Percentiles rank a stretch among this genome's conserved stretches.
These are phyloP conservation scores for Globisporangium acanthophoron DNA, from an alignment of 352 stramenopile species.

Conservation along the genomic window DNA sequence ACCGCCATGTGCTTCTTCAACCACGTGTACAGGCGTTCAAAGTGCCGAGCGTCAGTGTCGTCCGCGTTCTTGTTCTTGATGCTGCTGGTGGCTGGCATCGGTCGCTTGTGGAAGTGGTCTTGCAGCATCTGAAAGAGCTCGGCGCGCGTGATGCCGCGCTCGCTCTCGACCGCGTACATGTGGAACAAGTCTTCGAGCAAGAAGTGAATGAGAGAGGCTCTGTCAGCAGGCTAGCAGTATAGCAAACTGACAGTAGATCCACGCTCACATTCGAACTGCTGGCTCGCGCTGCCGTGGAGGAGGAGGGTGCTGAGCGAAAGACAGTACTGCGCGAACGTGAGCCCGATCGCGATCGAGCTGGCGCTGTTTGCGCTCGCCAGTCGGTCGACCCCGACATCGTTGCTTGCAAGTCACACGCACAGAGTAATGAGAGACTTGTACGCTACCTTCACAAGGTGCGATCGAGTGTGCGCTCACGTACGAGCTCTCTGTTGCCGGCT, in stretches of 20 bases:
- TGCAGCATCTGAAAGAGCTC: slow-evolving; percentile 53
- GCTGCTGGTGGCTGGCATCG: not conserved
- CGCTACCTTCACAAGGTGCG: not conserved
- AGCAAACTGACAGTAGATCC: not conserved
- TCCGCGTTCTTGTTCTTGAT: slow-evolving; percentile 7
- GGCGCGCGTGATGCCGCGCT: slow-evolving; percentile 44
- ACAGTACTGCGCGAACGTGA: slow-evolving; percentile 57
- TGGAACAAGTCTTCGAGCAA: slow-evolving; percentile 41
- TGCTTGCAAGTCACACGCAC: not conserved
- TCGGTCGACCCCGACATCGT: not conserved
- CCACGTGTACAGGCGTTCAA: slow-evolving; percentile 69
- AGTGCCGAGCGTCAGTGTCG: slow-evolving; percentile 33
- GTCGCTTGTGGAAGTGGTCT: slow-evolving; percentile 33
- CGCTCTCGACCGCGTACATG: slow-evolving; percentile 42
- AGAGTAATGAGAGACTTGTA: no score
- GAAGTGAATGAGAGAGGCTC: no score
- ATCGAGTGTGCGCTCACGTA: not conserved
- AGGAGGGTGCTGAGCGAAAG: slow-evolving; percentile 36
- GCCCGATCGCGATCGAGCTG: not conserved
- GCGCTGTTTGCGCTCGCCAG: not conserved
- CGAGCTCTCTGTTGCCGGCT: slow-evolving; percentile 4
- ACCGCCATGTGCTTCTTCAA: slow-evolving; percentile 61
- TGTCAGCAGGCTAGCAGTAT: not conserved
- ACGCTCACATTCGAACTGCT: slow-evolving; percentile 58
- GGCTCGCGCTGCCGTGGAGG: slow-evolving; percentile 24